phyloP scores from a whole-genome alignment of 768 basidiomycete species.

The Lentinula boryana region DNA sequence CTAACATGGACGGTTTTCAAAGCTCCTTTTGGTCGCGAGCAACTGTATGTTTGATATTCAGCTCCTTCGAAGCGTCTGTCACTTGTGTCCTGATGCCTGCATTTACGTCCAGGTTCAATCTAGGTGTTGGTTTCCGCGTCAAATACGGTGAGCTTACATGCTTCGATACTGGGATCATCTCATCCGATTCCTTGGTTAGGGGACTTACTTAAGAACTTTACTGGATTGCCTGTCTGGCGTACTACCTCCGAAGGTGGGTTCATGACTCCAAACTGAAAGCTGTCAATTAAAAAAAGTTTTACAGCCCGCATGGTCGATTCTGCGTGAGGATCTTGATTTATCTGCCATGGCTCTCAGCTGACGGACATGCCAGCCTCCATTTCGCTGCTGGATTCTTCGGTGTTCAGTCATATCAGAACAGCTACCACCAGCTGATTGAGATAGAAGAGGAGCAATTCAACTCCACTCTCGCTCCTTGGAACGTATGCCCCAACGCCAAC shows the following conservation, averaged over 20 bases:
- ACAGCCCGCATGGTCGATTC: slow-evolving; percentile 49
- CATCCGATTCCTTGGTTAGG: slow-evolving; percentile 11
- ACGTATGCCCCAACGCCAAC: slow-evolving; percentile 53
- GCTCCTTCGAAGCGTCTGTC: not conserved
- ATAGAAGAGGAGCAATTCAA: slow-evolving; percentile 55
- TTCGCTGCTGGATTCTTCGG: slow-evolving; percentile 61
- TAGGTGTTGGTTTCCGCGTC: slow-evolving; percentile 53
- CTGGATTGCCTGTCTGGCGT: slow-evolving; percentile 52
- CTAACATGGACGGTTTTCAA: not conserved
- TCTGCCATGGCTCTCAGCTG: not conserved
- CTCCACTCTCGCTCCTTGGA: slow-evolving; percentile 68
- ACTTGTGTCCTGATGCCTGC: not conserved
- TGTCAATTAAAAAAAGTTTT: not conserved
- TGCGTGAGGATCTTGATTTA: slow-evolving; percentile 21
- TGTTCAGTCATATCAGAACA: slow-evolving; percentile 36
- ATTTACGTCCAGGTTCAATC: slow-evolving; percentile 25
- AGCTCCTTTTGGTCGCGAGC: slow-evolving; percentile 71
- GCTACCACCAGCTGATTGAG: slow-evolving; percentile 57
- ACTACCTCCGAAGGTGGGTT: slow-evolving; percentile 49
- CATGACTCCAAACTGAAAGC: not conserved
- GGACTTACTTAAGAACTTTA: slow-evolving; percentile 35
- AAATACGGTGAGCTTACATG: slow-evolving; percentile 48
- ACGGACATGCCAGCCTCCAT: slow-evolving; percentile 23
- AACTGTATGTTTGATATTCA: slow-evolving; percentile 37
- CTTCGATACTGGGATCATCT: not conserved